These are phyloP conservation scores for Hortiboletus flavorubellus DNA, from an alignment of 768 basidiomycete genomes.

Conservation along the genomic window DNA sequence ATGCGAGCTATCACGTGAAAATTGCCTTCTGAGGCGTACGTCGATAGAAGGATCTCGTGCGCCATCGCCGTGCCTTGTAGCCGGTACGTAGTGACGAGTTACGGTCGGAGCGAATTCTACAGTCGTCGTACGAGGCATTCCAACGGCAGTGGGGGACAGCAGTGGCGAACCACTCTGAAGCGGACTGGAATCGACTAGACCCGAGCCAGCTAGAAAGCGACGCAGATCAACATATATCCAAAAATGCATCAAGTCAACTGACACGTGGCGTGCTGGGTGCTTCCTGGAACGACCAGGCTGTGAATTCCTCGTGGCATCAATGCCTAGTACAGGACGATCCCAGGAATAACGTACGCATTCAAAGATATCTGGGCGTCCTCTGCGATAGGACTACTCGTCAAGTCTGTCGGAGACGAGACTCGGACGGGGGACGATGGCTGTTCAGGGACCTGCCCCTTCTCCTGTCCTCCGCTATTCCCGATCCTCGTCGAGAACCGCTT, in stretches of 20 bases:
- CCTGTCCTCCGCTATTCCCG: not conserved
- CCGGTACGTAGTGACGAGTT: conserved; percentile 23
- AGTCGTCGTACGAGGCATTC: conserved; percentile 43
- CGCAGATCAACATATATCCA: not conserved
- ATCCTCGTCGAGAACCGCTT: conserved; percentile 13
- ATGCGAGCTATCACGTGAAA: conserved; percentile 7
- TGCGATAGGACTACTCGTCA: not conserved
- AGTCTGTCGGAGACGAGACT: not conserved
- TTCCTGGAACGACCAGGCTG: conserved; percentile 32
- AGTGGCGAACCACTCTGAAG: conserved; percentile 5
- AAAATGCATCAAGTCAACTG: not conserved
- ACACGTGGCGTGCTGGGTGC: conserved; percentile 3
- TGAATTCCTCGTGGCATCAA: conserved; percentile 20
- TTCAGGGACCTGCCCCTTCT: not conserved
- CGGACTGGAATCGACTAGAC: not conserved
- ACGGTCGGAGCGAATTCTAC: conserved; percentile 50
- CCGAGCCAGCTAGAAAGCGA: conserved; percentile 10
- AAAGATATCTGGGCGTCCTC: not conserved
- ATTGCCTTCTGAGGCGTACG: conserved; percentile 8
- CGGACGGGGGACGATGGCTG: conserved; percentile 4
- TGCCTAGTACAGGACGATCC: not conserved
- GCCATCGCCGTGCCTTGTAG: conserved; percentile 21
- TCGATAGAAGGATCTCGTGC: not conserved
- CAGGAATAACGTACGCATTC: conserved; percentile 8
- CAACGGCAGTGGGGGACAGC: not conserved